These are phyloP conservation scores for Lasiodiplodia hormozganensis DNA, from an alignment of 2,329 filamentous ascomycete genomes.

Conservation along the genomic window DNA sequence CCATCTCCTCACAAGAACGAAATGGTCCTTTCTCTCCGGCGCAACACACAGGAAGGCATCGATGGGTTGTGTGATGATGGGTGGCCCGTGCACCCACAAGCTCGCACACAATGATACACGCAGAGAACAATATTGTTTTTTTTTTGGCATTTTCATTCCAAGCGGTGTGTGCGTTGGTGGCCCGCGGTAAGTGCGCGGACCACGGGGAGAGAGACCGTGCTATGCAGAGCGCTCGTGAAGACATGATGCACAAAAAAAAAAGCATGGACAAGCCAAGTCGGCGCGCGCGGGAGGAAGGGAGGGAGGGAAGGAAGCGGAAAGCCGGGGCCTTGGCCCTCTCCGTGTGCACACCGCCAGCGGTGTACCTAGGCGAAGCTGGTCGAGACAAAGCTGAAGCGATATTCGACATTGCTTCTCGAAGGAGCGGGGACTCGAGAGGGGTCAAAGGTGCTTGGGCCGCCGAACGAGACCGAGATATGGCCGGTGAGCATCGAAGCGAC, in stretches of 20 bases:
- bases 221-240: slow-evolving; percentile 6
- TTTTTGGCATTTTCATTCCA: background rate
- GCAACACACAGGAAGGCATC: too few species aligned
- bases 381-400: background rate
- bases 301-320: slow-evolving; percentile 8
- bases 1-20: background rate
- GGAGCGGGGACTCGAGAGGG: slow-evolving; percentile 14
- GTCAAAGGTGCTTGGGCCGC: slow-evolving; percentile 15
- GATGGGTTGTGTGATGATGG: background rate
- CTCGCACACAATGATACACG: background rate
- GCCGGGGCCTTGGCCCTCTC: slow-evolving; percentile 14
- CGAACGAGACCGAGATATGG: slow-evolving; percentile 23
- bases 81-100: background rate
- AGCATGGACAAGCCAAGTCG: background rate
- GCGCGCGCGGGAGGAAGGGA: slow-evolving; percentile 16
- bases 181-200: background rate
- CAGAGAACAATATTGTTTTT: background rate
- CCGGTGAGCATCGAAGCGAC: slow-evolving; percentile 13
- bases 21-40: background rate
- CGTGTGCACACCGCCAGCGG: slow-evolving; percentile 6
- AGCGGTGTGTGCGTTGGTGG: slow-evolving; percentile 1
- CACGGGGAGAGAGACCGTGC: background rate
- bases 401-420: slow-evolving; percentile 28
- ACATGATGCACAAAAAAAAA: background rate
- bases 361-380: background rate